Evolutionary conservation across 768 basidiomycete species (phyloP), one percentile per base, ranked within the genome.

Genomic region (Tylopilus vinaceipallidus): DNA sequence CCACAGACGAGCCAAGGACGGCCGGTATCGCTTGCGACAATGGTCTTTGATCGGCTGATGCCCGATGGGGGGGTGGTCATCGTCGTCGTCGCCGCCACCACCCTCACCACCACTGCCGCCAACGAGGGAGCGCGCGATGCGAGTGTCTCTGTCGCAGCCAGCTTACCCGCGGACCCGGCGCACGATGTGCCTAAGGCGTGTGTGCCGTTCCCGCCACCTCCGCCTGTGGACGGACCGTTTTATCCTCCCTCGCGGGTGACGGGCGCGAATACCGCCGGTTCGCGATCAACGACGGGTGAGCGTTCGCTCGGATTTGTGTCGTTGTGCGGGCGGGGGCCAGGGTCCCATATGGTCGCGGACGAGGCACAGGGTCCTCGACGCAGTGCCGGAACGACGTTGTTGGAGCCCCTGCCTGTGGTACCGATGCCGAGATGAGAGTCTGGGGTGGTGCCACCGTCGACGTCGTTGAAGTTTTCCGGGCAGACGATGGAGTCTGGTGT

Each of bases 41-140:
- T 64, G 38, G 46, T 50, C 30, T 56, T 62, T 35, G 63, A 63
- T 30, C 48, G 59, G 16, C 22, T 61, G 50, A 53, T 51, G 51
- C 42, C 34, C 34, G 62, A 63, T 5, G 49, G 37, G 20, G 47
- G 60, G n/a, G 61, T 52, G 0, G 12, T 22, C 6, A 59, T 16
- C 52, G n/a, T n/a, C 49, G 14, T 14, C 46, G 2, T 8, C 48
- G 7, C 23, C 52, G 13, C 47, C 36, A 9, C 52, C 6, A 2
- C 20, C 49, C 0, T 26, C 34, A 22, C 24, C 52, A 2, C 4
- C 42, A 8, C 55, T 12, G 27, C 27, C 27, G 12, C 6, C 27
- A 29, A 29, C 27, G 27, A 29, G 53, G 3, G 56, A 64, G 7
- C n/a, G 12, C 29, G 17, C 56, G 51, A 5, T 42, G 7, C 10